Percentiles rank a stretch among this genome's conserved stretches.
These are phyloP conservation scores for Lasiosphaeris hirsuta DNA, from an alignment of 495 filamentous ascomycete genomes.

Conservation along the genomic window DNA sequence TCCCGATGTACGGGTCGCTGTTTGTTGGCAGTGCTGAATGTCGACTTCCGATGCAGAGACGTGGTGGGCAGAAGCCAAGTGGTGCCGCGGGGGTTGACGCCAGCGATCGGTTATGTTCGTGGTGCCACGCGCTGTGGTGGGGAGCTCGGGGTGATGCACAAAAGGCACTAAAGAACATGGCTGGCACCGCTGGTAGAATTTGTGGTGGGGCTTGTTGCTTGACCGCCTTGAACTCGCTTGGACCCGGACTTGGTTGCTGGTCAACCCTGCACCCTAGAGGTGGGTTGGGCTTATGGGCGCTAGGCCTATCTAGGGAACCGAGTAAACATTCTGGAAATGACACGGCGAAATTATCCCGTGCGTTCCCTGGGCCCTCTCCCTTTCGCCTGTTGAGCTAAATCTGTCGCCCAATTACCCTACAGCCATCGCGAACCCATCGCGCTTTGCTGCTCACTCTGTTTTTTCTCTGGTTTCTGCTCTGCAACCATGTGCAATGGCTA, in stretches of 20 bases:
- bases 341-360: slow-evolving; percentile 23
- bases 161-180: not conserved
- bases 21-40: slow-evolving; percentile 2
- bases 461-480: not conserved
- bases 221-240: not conserved
- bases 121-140: not conserved
- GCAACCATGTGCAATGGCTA: slow-evolving; percentile 64
- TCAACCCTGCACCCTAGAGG: slow-evolving; percentile 8
- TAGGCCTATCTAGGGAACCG: slow-evolving; percentile 24
- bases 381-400: not conserved
- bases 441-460: not conserved
- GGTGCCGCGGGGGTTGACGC: no score
- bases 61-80: not conserved
- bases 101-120: not conserved
- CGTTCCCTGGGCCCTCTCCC: slow-evolving; percentile 6
- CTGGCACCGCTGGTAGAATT: not conserved
- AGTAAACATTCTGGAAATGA: slow-evolving; percentile 32
- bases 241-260: slow-evolving; percentile 9
- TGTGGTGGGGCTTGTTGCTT: slow-evolving; percentile 11
- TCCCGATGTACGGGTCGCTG: not conserved
- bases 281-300: slow-evolving; percentile 9
- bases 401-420: not conserved
- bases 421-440: not conserved
- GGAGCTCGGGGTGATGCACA: slow-evolving; percentile 7
- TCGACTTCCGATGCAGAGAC: slow-evolving; percentile 1